Percentiles rank a stretch among this genome's conserved stretches.
These are phyloP conservation scores for Schizophyllum amplum DNA, from an alignment of 1,284 basidiomycete species.

Conservation along the genomic window DNA sequence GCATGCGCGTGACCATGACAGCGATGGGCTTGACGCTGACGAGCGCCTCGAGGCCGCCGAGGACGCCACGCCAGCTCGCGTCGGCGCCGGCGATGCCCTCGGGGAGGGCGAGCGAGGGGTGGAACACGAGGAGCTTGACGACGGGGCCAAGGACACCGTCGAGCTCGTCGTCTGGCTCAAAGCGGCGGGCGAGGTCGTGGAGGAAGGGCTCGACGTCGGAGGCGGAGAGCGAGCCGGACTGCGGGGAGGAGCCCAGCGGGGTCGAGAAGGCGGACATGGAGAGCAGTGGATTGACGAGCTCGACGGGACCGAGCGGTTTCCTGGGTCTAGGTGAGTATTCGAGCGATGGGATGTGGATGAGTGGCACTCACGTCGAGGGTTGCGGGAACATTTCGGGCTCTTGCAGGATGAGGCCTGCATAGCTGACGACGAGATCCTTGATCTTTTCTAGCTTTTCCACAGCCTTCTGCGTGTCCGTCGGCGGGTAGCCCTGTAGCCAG, in stretches of 20 bases:
- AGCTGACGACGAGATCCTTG: conserved; percentile 79
- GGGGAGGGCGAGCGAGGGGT: conserved; percentile 50
- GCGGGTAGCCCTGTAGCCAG: conserved; percentile 53
- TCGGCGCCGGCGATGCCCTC: conserved; percentile 66
- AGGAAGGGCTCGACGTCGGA: conserved; percentile 65
- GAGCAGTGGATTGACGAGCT: conserved; percentile 74
- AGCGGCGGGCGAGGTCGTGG: conserved; percentile 62
- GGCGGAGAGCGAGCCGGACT: conserved; percentile 34
- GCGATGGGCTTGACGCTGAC: conserved; percentile 82
- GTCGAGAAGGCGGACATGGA: conserved; percentile 55
- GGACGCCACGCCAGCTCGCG: conserved; percentile 76
- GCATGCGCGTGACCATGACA: conserved; percentile 63
- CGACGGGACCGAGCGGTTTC: conserved; percentile 63
- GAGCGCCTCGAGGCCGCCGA: conserved; percentile 76
- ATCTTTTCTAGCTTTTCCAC: conserved; percentile 61
- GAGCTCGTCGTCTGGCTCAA: conserved; percentile 56
- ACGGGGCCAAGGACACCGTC: conserved; percentile 51
- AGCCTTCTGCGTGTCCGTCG: conserved; percentile 57
- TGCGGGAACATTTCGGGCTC: conserved; percentile 95
- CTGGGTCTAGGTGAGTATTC: too few species aligned
- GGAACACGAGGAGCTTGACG: conserved; percentile 48
- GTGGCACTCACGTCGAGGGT: too few species aligned
- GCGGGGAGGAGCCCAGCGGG: conserved; percentile 43
- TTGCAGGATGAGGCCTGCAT: conserved; percentile 84
- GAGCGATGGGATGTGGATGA: too few species aligned